Percentiles rank a stretch among this genome's conserved stretches.
Evolutionary conservation across 768 basidiomycete species (phyloP).

Genomic region (Podaxis sp.): DNA sequence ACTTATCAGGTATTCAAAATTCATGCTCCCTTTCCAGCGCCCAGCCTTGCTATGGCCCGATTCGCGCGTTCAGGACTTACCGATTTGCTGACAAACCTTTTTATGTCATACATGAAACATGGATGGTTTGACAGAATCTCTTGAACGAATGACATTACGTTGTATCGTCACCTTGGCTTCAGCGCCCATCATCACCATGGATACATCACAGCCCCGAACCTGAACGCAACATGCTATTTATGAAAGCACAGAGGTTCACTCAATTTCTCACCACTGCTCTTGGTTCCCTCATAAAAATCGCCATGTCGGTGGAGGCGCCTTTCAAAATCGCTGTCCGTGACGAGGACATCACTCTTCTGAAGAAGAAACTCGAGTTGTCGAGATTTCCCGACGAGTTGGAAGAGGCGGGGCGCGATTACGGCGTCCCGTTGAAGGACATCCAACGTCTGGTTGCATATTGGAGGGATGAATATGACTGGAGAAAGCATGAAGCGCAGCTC

Average conservation of each 20-base stretch:
- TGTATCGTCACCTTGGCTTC: too few species aligned
- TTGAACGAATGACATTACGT: too few species aligned
- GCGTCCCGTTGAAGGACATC: slow-evolving; percentile 43
- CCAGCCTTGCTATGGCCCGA: too few species aligned
- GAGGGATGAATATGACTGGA: slow-evolving; percentile 51
- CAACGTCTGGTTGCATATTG: slow-evolving; percentile 40
- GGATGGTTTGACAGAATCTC: too few species aligned
- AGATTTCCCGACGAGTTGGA: slow-evolving; percentile 43
- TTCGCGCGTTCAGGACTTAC: too few species aligned
- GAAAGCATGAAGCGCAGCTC: slow-evolving; percentile 40
- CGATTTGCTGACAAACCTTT: too few species aligned
- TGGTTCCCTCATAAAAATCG: background rate
- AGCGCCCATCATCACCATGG: too few species aligned
- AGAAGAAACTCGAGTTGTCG: slow-evolving; percentile 34
- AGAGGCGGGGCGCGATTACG: slow-evolving; percentile 31
- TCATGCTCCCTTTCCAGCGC: too few species aligned
- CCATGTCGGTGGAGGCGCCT: slow-evolving; percentile 21
- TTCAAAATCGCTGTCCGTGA: slow-evolving; percentile 39
- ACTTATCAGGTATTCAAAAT: too few species aligned
- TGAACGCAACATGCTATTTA: too few species aligned
- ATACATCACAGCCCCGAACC: too few species aligned
- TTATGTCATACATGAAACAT: too few species aligned
- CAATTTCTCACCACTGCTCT: background rate
- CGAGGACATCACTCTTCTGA: slow-evolving; percentile 27
- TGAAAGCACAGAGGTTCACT: background rate